Base-by-base conservation (phyloP, 2,329 filamentous ascomycete species). In the Apiospora aurea region DNA sequence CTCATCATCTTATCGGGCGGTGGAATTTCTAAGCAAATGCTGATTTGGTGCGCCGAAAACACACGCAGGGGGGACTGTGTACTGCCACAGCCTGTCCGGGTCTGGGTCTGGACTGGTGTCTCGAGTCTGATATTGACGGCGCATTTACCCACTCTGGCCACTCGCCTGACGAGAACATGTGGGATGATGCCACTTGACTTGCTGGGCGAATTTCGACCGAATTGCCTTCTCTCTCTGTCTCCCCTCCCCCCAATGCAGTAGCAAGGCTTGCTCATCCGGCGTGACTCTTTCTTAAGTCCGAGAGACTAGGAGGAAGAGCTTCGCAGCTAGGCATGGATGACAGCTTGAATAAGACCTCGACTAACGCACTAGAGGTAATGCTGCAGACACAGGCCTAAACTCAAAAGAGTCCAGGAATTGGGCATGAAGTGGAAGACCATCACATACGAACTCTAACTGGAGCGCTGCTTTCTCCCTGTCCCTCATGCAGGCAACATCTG, bases 1-100 rank as follows among this genome's bases (percentile, higher is more conserved):
- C 53, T 61, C 53, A 61, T 34, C 53, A 34, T 38, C 53, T 34
- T 61, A 29, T 61, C 21, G 57, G 18, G 10, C 21, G 10, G 57
- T 64, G 57, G 57, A 41, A 64, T 64, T 64, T 64, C 57, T 64
- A 64, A 64, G 57, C 57, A 64, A 64, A 64, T 64, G 57, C 34
- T 34, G 29, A 64, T 41, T 64, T 41, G 57, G 57, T 64, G 57
- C 57, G 57, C 34, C 18, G 29, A 11, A 64, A 41, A 41, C n/a
- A 41, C 38, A n/a, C 34, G 34, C 34, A 64, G 21, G 26, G 26
- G 53, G 29, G 21, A 38, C 53, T 61, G 16, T 24, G 18, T 41
- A 64, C 57, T 41, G 57, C 57, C 34, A 64, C 57, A 34, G 57
- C 57, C 57, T 5, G 21, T 41, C n/a, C 34, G 29, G 57, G 57